Percentiles rank a stretch among this genome's conserved stretches.
Evolutionary conservation across 805 yeast species (phyloP).

Genomic region (Candida silvatica): DNA sequence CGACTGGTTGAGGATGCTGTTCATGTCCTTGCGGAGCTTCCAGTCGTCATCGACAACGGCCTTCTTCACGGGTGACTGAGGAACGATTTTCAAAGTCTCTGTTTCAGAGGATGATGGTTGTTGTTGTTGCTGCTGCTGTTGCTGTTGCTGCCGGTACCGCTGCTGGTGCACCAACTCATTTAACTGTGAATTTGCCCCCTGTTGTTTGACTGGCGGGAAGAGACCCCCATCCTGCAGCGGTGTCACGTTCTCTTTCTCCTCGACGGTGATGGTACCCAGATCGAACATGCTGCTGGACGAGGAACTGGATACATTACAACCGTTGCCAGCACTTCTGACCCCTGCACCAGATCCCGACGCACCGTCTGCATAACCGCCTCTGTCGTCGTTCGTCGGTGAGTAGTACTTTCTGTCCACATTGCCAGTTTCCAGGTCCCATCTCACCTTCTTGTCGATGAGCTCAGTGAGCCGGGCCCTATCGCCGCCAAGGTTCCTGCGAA

Average conservation of each 20-base stretch:
- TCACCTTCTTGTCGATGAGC: conserved; percentile 34
- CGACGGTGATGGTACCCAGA: conserved; percentile 7
- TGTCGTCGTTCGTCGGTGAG: conserved; percentile 24
- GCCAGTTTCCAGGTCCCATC: conserved; percentile 31
- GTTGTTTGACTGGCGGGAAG: too few species aligned
- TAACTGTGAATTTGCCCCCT: too few species aligned
- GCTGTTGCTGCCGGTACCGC: neutral
- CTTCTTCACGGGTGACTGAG: conserved; percentile 13
- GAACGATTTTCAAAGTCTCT: conserved; percentile 8
- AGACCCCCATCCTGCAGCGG: too few species aligned
- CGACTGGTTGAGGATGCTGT: conserved; percentile 31
- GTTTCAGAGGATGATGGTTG: too few species aligned
- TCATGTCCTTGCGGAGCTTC: conserved; percentile 20
- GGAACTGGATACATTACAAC: too few species aligned
- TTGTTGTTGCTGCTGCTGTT: neutral
- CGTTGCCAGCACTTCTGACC: neutral
- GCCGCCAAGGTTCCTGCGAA: conserved; percentile 30
- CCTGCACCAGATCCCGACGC: too few species aligned
- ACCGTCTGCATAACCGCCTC: neutral
- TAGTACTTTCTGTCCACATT: conserved; percentile 21
- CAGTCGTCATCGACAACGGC: conserved; percentile 5
- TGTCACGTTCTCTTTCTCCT: neutral
- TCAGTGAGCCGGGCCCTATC: conserved; percentile 25
- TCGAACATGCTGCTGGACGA: conserved; percentile 6
- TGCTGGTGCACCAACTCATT: neutral